phyloP scores from a whole-genome alignment of 345 rosid species.

The Salix purpurea region DNA sequence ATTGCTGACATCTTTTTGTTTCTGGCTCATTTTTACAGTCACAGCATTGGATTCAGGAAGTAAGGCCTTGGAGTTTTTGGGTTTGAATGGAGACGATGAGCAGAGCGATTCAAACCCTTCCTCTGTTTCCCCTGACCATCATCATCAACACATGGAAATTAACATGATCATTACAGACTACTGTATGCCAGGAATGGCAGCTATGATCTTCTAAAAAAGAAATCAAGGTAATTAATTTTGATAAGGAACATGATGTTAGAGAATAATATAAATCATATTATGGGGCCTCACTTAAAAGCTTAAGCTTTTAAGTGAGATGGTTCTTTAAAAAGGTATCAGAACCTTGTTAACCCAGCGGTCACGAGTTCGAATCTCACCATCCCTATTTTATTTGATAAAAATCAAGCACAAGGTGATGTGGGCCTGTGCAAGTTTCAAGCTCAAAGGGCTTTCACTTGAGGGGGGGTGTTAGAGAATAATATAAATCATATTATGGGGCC shows the following conservation, averaged over 20 bases:
- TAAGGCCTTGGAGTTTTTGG: slow-evolving; percentile 81
- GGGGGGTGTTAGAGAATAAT: too few species aligned
- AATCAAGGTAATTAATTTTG: slow-evolving; percentile 55
- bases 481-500: too few species aligned
- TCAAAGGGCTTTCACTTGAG: too few species aligned
- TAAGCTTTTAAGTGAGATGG: too few species aligned
- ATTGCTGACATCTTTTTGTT: neutral
- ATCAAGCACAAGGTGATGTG: too few species aligned
- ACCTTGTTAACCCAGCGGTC: too few species aligned
- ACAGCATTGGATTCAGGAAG: slow-evolving; percentile 89
- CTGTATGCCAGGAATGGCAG: slow-evolving; percentile 96
- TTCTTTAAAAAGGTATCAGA: too few species aligned
- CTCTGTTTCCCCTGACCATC: slow-evolving; percentile 29
- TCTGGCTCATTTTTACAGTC: slow-evolving; percentile 36
- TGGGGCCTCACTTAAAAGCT: too few species aligned
- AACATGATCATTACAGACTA: slow-evolving; percentile 86
- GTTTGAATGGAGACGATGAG: slow-evolving; percentile 35
- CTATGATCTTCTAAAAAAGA: slow-evolving; percentile 73
- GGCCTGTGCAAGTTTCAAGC: too few species aligned
- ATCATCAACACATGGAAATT: slow-evolving; percentile 39
- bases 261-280: too few species aligned
- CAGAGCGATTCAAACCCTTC: slow-evolving; percentile 23
- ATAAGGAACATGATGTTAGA: slow-evolving; percentile 82
- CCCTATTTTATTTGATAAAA: too few species aligned
- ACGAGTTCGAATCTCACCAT: too few species aligned